Evolutionary conservation across 176 grass and related monocot species (phyloP), one percentile per base, ranked within the genome.

Genomic region (Neostapfia colusana): DNA sequence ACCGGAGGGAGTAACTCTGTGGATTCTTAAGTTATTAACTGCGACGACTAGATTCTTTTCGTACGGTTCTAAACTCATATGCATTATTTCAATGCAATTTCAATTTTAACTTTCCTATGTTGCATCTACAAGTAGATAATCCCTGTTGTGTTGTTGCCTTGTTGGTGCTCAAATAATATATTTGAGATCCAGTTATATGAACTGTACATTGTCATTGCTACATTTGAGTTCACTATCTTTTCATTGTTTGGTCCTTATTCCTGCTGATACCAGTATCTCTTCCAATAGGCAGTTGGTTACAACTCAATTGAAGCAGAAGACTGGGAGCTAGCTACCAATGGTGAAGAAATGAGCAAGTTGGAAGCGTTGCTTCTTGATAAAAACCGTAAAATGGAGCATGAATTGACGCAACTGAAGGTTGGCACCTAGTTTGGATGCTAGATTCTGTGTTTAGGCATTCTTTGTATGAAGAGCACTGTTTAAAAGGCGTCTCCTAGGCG

Each of bases 291-390:
- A 55, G 96, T 99, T 76, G 96, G 96, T 71, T 99, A 99, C 69
- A 99, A 99, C 84, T 99, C 96, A 79, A 95, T 99, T 80, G 96
- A 99, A 72, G 96, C 96, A 76, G 96, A 95, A 95, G 96, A 99
- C 83, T 99, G 96, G 96, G 92, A 99, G 62, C 39, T 99, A 75
- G 89, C 96, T 89, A 99, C 92, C 25, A 95, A 90, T 48, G 91
- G 92, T 75, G 96, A 99, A 82, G 96, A 99, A 87, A 95, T 99
- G 96, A 99, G 96, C 85, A 99, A 99, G 81, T 43, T 99, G 73
- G 95, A 99, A 87, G 91, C 89, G 75, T 85, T 99, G 55, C 90
- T 99, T 83, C 95, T 99, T 49, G 91, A 99, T 66, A 99, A 99
- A 83, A 99, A 99, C 70, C 85, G 90, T 74, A 99, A 99, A 89